These are phyloP conservation scores for Podochytrium sp. DNA, from an alignment of 192 early-diverging fungal species.

Conservation along the genomic window DNA sequence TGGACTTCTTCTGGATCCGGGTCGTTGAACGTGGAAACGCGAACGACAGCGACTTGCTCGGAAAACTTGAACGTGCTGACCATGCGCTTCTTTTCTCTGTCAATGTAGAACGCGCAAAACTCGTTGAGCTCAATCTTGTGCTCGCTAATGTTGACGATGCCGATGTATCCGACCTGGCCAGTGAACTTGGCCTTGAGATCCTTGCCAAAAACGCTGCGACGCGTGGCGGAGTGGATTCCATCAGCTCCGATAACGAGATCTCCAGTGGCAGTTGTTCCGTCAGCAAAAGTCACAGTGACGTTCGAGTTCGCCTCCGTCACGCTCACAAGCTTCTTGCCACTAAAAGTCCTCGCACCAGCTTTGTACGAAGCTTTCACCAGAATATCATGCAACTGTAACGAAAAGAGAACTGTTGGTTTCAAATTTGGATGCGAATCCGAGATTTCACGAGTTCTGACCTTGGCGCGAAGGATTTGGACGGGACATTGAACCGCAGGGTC, in stretches of 20 bases:
- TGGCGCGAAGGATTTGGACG: not conserved
- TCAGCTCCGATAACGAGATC: slow-evolving; percentile 7
- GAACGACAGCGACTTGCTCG: not conserved
- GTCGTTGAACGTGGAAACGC: not conserved
- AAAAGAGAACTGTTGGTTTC: no score
- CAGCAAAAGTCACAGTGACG: slow-evolving; percentile 5
- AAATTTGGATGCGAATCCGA: no score
- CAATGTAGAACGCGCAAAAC: slow-evolving; percentile 7
- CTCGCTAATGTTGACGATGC: not conserved
- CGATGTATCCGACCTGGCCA: not conserved
- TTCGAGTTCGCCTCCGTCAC: not conserved
- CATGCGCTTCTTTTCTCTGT: slow-evolving; percentile 3
- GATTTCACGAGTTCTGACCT: no score
- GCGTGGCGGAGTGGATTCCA: slow-evolving; percentile 1
- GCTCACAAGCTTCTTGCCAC: slow-evolving; percentile 10
- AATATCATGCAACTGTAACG: not conserved
- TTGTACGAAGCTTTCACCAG: not conserved
- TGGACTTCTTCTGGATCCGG: slow-evolving; percentile 22
- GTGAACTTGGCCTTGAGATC: not conserved
- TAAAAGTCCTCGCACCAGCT: not conserved
- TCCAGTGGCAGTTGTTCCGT: not conserved
- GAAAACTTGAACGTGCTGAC: slow-evolving; percentile 16
- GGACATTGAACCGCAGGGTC: no score
- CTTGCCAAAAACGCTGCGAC: not conserved
- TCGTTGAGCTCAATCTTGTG: not conserved